Evolutionary conservation across 2,329 filamentous ascomycete species (phyloP).

Genomic region (Xylariaceae sp.): DNA sequence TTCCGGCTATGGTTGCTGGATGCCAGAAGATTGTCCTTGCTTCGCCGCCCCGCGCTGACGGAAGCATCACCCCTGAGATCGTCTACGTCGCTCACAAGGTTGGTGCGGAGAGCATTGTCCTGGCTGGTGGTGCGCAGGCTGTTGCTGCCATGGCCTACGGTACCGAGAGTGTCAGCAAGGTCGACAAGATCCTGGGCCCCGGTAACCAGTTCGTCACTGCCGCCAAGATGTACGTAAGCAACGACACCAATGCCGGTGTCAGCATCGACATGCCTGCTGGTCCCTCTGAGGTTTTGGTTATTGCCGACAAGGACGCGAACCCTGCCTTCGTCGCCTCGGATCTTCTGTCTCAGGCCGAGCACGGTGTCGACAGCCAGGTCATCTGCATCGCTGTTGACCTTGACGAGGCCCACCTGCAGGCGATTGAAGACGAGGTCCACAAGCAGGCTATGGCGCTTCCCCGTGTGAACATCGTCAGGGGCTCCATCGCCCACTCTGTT

Average conservation of each 20-base stretch:
- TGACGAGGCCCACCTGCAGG: slow-evolving; percentile 62
- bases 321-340: slow-evolving; percentile 95
- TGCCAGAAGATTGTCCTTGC: slow-evolving; percentile 93
- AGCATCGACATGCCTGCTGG: slow-evolving; percentile 98
- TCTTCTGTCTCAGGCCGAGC: slow-evolving; percentile 90
- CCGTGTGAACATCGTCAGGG: slow-evolving; percentile 86
- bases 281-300: slow-evolving; percentile 91
- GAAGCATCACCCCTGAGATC: slow-evolving; percentile 90
- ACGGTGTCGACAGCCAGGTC: slow-evolving; percentile 94
- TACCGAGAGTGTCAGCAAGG: slow-evolving; percentile 88
- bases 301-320: slow-evolving; percentile 82
- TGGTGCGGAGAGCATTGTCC: slow-evolving; percentile 89
- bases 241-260: slow-evolving; percentile 91
- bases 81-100: slow-evolving; percentile 97
- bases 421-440: slow-evolving; percentile 89
- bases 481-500: slow-evolving; percentile 84
- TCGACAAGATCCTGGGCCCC: slow-evolving; percentile 96
- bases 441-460: slow-evolving; percentile 80
- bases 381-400: slow-evolving; percentile 83
- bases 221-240: slow-evolving; percentile 96
- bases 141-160: slow-evolving; percentile 97
- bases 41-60: slow-evolving; percentile 82
- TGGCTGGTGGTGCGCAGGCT: slow-evolving; percentile 92
- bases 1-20: slow-evolving; percentile 94
- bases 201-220: slow-evolving; percentile 99